A percentile compares a stretch with the other conserved stretches of the same genome.
Conservation (phyloP, 768 basidiomycete species). For the Gymnopilus dilepis region DNA sequence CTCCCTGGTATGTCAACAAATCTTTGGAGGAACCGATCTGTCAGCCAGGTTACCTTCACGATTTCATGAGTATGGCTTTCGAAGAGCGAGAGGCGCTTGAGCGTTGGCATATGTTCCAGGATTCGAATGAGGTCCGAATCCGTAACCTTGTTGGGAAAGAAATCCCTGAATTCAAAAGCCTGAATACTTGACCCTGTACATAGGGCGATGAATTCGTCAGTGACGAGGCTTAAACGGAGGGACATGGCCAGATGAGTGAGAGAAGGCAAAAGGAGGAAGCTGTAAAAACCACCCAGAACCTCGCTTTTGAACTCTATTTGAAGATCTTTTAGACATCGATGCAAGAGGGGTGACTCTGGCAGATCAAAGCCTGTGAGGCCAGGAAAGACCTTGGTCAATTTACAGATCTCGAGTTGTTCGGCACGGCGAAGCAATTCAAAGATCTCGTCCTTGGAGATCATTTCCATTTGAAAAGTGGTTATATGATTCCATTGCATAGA, state of each 20-base stretch:
- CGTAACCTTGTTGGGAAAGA: background rate
- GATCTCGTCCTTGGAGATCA: background rate
- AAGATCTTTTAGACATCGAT: background rate
- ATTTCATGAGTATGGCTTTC: too few relatives aligned
- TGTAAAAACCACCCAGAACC: background rate
- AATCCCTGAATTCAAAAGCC: background rate
- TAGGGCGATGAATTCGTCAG: background rate
- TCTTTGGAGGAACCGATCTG: background rate
- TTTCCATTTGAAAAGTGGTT: background rate
- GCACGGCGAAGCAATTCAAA: background rate
- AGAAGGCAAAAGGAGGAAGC: background rate
- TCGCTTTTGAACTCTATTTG: background rate
- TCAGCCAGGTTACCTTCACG: background rate
- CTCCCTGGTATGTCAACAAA: background rate
- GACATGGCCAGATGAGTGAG: background rate
- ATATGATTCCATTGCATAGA: background rate
- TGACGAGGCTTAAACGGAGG: background rate
- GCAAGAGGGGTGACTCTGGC: background rate
- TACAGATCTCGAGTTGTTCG: background rate
- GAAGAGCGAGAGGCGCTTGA: background rate
- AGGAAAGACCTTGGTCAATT: background rate
- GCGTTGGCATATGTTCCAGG: background rate
- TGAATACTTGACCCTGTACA: background rate
- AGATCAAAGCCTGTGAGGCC: background rate
- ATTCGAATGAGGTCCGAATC: background rate